Evolutionary conservation across 1,284 basidiomycete genomes (phyloP), one percentile per base, ranked within the genome.

Genomic region (Malassezia equina): DNA sequence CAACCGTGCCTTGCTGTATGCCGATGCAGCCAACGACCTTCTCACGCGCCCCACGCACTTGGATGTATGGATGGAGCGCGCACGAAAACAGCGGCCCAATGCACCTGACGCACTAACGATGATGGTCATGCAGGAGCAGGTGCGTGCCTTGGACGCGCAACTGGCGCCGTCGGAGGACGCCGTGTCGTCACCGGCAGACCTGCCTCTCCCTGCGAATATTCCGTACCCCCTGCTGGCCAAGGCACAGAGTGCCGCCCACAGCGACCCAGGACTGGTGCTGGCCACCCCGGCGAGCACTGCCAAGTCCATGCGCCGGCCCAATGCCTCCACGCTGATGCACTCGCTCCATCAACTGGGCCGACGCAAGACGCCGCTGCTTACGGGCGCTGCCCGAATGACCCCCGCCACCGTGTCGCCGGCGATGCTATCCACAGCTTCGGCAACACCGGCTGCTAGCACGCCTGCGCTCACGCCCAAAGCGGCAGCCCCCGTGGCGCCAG

Each of bases 181-280:
- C 3, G 44, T 13, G 12, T 9, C 27, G 11, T 19, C 21, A n/a
- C 24, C 42, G 2, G 17, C 40, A 12, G 55, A 47, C 7, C 36
- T 57, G 9, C 41, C 29, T 7, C 49, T 57, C n/a, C 55, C 55
- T 7, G 5, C 49, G 17, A 57, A 57, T 25, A 52, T 57, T 12
- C 55, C 55, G 5, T 57, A 52, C 23, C 55, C 55, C 6, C 15
- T 40, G 19, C 42, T 56, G 3, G 54, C 54, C 33, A 47, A 47
- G 28, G 27, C 41, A 2, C 29, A 48, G 21, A 49, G 46, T 17
- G 46, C 33, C 2, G 46, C 46, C 7, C 46, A 48, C 33, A 23
- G 27, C 21, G 34, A 48, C n/a, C 46, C 47, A 6, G 47, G 47
- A 9, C 31, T 49, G 9, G 23, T 24, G 4, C 36, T 41, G 13